These are phyloP conservation scores for Pisolithus albus DNA, from an alignment of 768 basidiomycete genomes.

Conservation along the genomic window DNA sequence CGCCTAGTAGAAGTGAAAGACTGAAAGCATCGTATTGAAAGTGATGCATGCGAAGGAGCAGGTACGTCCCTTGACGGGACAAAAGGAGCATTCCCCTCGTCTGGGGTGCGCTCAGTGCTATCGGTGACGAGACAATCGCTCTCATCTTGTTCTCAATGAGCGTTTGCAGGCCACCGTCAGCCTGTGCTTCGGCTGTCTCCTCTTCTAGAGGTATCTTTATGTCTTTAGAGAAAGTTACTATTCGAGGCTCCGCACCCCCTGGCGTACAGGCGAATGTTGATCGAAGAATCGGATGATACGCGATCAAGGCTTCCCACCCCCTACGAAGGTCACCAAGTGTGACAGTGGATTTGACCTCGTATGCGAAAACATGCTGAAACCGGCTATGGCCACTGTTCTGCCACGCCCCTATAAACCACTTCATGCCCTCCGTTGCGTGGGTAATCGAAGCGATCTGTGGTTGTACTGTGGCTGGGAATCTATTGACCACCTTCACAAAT, in stretches of 20 bases:
- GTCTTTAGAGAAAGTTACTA: conserved; percentile 20
- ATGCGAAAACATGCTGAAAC: conserved; percentile 41
- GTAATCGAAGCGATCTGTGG: conserved; percentile 15
- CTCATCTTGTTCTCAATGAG: conserved; percentile 17
- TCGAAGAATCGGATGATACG: conserved; percentile 34
- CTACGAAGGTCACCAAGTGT: conserved; percentile 22
- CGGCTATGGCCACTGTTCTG: conserved; percentile 33
- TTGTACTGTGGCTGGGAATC: conserved; percentile 10
- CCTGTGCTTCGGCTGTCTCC: conserved; percentile 8
- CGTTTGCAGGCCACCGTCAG: conserved; percentile 3
- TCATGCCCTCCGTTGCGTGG: conserved; percentile 26
- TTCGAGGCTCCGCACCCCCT: conserved; percentile 11
- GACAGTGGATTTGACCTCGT: conserved; percentile 26
- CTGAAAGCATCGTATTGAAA: conserved; percentile 49
- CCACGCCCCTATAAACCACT: conserved; percentile 39
- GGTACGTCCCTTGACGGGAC: conserved; percentile 9
- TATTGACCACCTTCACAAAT: conserved; percentile 5
- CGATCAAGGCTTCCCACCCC: conserved; percentile 34
- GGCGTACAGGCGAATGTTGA: conserved; percentile 33
- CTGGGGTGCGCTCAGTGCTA: conserved; percentile 15
- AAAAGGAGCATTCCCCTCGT: conserved; percentile 16
- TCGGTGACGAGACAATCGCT: conserved; percentile 15
- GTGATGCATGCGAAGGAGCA: conserved; percentile 37
- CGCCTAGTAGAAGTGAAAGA: conserved; percentile 33
- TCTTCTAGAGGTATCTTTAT: conserved; percentile 1